phyloP scores from a whole-genome alignment of 2,329 filamentous ascomycete genomes.

The Cladosporium sp. region DNA sequence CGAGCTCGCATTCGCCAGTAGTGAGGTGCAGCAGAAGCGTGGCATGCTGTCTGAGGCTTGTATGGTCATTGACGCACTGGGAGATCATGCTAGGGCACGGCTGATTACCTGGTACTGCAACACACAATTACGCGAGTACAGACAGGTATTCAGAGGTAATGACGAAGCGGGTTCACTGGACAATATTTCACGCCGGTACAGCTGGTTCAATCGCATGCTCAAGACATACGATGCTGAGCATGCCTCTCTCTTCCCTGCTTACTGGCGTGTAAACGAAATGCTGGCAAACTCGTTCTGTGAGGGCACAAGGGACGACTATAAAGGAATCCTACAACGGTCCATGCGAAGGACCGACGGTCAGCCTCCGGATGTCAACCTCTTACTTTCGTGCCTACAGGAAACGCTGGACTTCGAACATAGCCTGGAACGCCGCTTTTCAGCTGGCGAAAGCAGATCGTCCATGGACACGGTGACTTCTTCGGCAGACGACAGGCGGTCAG shows the following conservation, averaged over 20 bases:
- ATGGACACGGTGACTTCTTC: constrained; percentile 81
- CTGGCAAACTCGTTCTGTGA: constrained; percentile 92
- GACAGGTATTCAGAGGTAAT: constrained; percentile 91
- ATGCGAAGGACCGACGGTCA: constrained; percentile 74
- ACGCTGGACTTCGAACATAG: constrained; percentile 95
- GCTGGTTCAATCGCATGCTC: constrained; percentile 94
- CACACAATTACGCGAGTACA: constrained; percentile 89
- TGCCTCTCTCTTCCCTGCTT: constrained; percentile 74
- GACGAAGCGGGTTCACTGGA: constrained; percentile 95
- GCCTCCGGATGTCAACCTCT: constrained; percentile 81
- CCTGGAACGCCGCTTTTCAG: constrained; percentile 77
- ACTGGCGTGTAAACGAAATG: constrained; percentile 88
- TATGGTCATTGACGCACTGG: constrained; percentile 88
- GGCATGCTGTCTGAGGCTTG: constrained; percentile 79
- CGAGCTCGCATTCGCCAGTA: constrained; percentile 88
- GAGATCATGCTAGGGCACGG: constrained; percentile 75
- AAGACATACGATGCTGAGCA: constrained; percentile 96
- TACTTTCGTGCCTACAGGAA: constrained; percentile 86
- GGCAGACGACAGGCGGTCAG: constrained; percentile 67
- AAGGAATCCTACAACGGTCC: constrained; percentile 81
- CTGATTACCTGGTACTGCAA: constrained; percentile 97
- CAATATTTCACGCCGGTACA: constrained; percentile 91
- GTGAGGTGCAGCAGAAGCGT: constrained; percentile 68
- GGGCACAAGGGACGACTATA: constrained; percentile 91
- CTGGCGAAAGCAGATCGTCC: constrained; percentile 60